These are phyloP conservation scores for Nicotiana benthamiana DNA, from an alignment of 257 asterid genomes.

Conservation along the genomic window DNA sequence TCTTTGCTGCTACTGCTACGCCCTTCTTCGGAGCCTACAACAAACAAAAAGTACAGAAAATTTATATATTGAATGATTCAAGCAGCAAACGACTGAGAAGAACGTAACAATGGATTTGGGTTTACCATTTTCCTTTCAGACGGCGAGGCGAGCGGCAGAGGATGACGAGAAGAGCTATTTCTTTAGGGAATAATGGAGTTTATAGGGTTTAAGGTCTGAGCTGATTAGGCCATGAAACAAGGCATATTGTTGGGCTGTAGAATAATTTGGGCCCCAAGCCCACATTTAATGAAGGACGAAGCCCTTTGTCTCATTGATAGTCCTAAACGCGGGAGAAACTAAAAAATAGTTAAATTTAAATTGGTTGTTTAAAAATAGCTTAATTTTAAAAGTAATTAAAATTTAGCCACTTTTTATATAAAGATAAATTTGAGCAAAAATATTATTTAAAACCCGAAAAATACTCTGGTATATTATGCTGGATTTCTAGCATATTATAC, in stretches of 20 bases:
- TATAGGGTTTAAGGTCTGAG: not conserved
- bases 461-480: no score
- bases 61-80: no score
- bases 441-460: no score
- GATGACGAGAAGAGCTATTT: not conserved
- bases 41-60: not conserved
- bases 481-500: no score
- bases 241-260: not conserved
- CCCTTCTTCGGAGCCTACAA: constrained; percentile 20
- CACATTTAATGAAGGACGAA: no score
- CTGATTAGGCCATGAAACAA: not conserved
- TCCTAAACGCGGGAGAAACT: no score
- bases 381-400: no score
- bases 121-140: not conserved
- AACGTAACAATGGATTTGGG: not conserved
- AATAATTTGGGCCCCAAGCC: not conserved
- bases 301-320: no score
- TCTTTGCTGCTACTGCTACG: constrained; percentile 8
- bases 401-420: no score
- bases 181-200: not conserved
- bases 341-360: no score
- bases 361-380: no score
- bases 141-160: not conserved
- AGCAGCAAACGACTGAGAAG: not conserved
- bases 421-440: no score